These are phyloP conservation scores for Coprinopsis marcescibilis DNA, from an alignment of 768 basidiomycete species.

Conservation along the genomic window DNA sequence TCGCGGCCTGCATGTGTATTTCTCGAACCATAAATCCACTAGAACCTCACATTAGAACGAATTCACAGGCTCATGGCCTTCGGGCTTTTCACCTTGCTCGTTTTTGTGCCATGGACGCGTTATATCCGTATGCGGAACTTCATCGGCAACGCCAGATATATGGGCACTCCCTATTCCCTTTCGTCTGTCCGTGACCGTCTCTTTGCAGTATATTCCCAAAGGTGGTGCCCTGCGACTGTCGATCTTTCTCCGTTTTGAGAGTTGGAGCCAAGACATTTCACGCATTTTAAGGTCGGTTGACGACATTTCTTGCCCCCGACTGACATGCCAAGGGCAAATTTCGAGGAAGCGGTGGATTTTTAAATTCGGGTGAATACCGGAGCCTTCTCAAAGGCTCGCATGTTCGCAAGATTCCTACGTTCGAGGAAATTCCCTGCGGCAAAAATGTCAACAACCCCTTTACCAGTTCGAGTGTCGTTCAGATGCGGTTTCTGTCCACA, in stretches of 20 bases:
- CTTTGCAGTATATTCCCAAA: not conserved
- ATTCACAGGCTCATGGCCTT: not conserved
- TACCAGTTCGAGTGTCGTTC: not conserved
- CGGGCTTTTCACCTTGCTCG: not conserved
- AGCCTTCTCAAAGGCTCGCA: not conserved
- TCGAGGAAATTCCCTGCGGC: too few relatives aligned
- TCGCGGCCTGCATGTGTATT: not conserved
- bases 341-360: not conserved
- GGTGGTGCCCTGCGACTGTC: not conserved
- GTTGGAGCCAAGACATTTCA: not conserved
- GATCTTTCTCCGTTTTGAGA: not conserved
- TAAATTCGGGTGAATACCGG: constrained; percentile 1
- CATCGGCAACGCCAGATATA: constrained; percentile 1
- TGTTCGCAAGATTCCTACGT: too few relatives aligned
- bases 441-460: not conserved
- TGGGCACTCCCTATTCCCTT: not conserved
- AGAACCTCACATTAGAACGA: not conserved
- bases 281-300: not conserved
- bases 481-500: not conserved
- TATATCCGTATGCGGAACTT: constrained; percentile 1
- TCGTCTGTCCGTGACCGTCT: not conserved
- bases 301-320: not conserved
- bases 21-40: not conserved
- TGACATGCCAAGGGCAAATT: not conserved
- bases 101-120: not conserved